Evolutionary conservation across 1,139 yeast species (phyloP), one percentile per base, ranked within the genome.

Genomic region (Debaryomyces fabryi): DNA sequence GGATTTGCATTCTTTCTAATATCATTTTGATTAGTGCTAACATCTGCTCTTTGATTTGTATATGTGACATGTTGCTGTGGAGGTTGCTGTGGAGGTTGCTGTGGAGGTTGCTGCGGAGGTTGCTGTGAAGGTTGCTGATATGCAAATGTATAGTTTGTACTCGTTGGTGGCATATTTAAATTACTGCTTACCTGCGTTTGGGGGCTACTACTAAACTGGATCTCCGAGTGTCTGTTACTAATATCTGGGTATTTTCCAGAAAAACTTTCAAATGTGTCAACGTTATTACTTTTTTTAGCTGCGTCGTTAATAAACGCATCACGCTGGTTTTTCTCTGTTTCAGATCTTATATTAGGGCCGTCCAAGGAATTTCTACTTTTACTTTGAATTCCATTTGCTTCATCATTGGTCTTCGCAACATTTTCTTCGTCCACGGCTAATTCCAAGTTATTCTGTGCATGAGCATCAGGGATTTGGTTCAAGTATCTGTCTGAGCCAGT

Each of bases 1-100:
- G 47, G 71, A 39, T 66, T 66, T 12, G 62, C 53, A 39, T 52
- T 39, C 39, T 50, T 44, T 35, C 53, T 40, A 15, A 16, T 32
- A n/a, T 38, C 42, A 12, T 25, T 23, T n/a, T 23, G 18, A 10
- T 20, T 12, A 21, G 29, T 8, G 6, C 4, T 30, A 12, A 18
- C 12, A 13, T 40, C 43, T 12, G 34, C 8, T 18, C 25, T 18
- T 10, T 24, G 35, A 20, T 30, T 30, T 12, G 36, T 10, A 37
- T 23, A 23, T 10, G 32, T 27, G 12, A 21, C 35, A 13, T 18
- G 18, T 21, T 39, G 42, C 13, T 25, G 30, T 3, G 20, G 15
- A 20, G 4, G n/a, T 4, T 29, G 42, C 8, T 21, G 24, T 7
- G 8, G 24, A 21, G 24, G 8, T 21, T 21, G 24, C 6, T 27